Evolutionary conservation across 306 rosid species (phyloP).

Genomic region (Inga oerstediana): DNA sequence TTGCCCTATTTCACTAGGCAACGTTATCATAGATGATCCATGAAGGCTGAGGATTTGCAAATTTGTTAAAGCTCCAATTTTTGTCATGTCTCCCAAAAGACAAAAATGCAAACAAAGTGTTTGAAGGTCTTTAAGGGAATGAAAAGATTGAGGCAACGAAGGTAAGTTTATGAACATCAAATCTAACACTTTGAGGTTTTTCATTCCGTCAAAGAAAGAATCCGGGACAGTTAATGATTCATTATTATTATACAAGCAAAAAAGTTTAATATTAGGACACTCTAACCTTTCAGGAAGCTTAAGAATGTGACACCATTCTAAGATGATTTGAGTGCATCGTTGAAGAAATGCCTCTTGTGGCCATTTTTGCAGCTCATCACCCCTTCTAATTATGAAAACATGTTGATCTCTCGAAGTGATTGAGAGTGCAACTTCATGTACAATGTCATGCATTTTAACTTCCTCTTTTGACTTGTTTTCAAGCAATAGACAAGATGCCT

Average conservation of each 20-base stretch:
- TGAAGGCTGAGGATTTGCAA: constrained; percentile 3
- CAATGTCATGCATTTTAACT: constrained; percentile 21
- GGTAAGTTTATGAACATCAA: neutral
- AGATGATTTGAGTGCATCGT: neutral
- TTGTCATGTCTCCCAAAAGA: neutral
- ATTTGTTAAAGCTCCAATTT: neutral
- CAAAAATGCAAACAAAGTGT: neutral
- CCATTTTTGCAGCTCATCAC: neutral
- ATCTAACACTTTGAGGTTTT: constrained; percentile 1
- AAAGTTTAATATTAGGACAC: neutral
- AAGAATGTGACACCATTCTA: fast-evolving
- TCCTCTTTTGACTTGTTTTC: fast-evolving
- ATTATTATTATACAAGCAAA: fast-evolving
- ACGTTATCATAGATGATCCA: fast-evolving
- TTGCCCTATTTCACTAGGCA: neutral
- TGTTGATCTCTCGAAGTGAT: neutral
- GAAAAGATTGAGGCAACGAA: neutral
- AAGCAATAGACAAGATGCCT: neutral
- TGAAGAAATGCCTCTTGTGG: neutral
- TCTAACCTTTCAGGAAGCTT: constrained; percentile 13
- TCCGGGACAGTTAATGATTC: neutral
- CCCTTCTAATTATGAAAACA: neutral
- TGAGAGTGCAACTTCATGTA: neutral
- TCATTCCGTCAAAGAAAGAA: neutral
- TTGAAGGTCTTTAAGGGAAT: neutral